Evolutionary conservation across 2,329 filamentous ascomycete genomes (phyloP), one percentile per base, ranked within the genome.

Genomic region (Aspergillus novoparasiticus): DNA sequence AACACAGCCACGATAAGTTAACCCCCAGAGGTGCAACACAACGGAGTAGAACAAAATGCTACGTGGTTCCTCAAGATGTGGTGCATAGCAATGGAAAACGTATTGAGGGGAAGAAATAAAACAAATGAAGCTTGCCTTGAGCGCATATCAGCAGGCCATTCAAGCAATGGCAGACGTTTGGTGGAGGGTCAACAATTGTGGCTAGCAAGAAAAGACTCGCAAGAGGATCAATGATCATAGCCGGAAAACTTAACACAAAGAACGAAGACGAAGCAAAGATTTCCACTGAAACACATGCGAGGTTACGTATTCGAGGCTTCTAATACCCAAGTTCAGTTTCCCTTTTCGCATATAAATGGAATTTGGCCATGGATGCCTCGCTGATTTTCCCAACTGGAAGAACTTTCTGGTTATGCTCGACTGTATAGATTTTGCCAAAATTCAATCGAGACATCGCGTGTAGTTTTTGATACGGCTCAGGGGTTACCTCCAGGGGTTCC

Each of bases 351-450:
- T 74, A 73, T 1, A 36, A 54, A 3, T 28, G 19, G 41, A 76
- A 72, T 23, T 51, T 66, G 1, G 63, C 32, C 60, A 77, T 69
- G 8, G 76, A 75, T 4, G 58, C n/a, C 1, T 59, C 19, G 6
- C 66, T 68, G 3, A 82, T 72, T 12, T 61, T 64, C 0, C 81
- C 80, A 6, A 82, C 66, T 0, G 79, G 71, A 23, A 77, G 76
- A 1, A 80, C 78, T 58, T 78, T 81, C 43, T 80, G 69, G 58
- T 82, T 81, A 59, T 80, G 76, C 59, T 82, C 76, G 14, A 82
- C 75, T 0, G 76, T 78, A 65, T 80, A 76, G 1, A 77, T 65
- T 16, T 81, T 80, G 2, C 73, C 75, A 41, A 80, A 81, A 12
- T 80, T 78, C 5, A 83, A 62, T 2, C 79, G 73, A 4, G 79